Evolutionary conservation across 352 stramenopile genomes (phyloP).

Genomic region (Pythium folliculosum): DNA sequence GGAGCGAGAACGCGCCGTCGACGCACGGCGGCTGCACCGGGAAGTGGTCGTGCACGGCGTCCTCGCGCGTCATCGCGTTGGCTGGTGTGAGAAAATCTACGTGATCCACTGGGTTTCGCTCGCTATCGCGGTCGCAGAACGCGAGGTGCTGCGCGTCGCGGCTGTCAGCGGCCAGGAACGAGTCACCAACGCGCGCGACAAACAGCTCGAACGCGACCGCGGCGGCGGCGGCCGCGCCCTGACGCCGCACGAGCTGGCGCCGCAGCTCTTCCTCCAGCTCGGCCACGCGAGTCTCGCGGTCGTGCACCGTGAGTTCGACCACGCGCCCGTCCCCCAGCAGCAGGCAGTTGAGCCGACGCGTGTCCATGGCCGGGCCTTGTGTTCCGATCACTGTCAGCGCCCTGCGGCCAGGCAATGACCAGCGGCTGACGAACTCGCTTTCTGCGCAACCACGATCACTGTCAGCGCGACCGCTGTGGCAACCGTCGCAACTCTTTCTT

Average conservation of each 20-base stretch:
- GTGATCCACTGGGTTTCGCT: not conserved
- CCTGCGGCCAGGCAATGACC: too few relatives aligned
- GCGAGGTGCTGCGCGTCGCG: not conserved
- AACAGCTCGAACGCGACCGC: not conserved
- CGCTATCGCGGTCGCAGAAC: too few relatives aligned
- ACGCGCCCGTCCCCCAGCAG: not conserved
- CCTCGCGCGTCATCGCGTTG: slow-evolving; percentile 12
- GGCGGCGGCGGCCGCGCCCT: not conserved
- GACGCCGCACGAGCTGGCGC: too few relatives aligned
- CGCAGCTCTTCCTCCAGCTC: slow-evolving; percentile 4
- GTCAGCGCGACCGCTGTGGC: too few relatives aligned
- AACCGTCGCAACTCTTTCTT: not conserved
- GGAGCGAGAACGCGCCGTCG: not conserved
- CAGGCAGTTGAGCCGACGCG: slow-evolving; percentile 6
- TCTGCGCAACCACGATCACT: too few relatives aligned
- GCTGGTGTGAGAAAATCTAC: not conserved
- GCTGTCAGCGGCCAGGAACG: not conserved
- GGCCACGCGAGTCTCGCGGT: slow-evolving; percentile 2
- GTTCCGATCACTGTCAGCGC: not conserved
- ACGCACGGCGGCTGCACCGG: slow-evolving; percentile 7
- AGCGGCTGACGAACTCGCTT: too few relatives aligned
- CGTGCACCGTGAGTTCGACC: not conserved
- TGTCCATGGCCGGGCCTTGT: too few relatives aligned
- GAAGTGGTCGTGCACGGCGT: slow-evolving; percentile 10
- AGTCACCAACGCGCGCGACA: not conserved